A percentile compares a stretch with the other conserved stretches of the same genome.
Evolutionary conservation across 495 filamentous ascomycete species (phyloP).

Genomic region (Platismatia glauca): DNA sequence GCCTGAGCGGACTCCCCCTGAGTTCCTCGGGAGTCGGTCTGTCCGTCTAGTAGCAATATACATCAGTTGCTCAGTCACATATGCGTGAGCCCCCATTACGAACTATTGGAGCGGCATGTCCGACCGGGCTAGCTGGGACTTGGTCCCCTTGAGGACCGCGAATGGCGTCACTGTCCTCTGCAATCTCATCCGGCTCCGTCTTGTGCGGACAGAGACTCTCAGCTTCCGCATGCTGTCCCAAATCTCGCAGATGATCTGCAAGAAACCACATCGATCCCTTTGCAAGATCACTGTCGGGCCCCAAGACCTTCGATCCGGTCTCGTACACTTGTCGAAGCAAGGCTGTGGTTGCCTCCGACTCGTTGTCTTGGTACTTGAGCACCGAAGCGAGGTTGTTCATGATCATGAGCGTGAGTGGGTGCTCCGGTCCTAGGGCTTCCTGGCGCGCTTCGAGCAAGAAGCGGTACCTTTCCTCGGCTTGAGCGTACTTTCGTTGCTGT

Average conservation of each 20-base stretch:
- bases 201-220: not conserved
- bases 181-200: not conserved
- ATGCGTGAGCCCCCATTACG: too few relatives aligned
- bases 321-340: slow-evolving; percentile 23
- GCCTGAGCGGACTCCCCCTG: too few relatives aligned
- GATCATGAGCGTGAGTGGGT: slow-evolving; percentile 21
- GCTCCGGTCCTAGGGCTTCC: slow-evolving; percentile 16
- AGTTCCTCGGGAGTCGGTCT: too few relatives aligned
- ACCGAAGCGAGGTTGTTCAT: slow-evolving; percentile 16
- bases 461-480: slow-evolving; percentile 22
- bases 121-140: not conserved
- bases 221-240: slow-evolving; percentile 9
- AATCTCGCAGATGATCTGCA: slow-evolving; percentile 4
- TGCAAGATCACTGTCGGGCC: not conserved
- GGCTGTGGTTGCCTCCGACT: slow-evolving; percentile 5
- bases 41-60: too few relatives aligned
- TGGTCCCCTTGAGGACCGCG: not conserved
- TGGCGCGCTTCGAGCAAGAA: slow-evolving; percentile 17
- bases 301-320: slow-evolving; percentile 25
- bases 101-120: too few relatives aligned
- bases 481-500: slow-evolving; percentile 10
- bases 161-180: not conserved
- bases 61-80: too few relatives aligned
- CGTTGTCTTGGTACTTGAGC: slow-evolving; percentile 10
- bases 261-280: not conserved